These are phyloP conservation scores for Nicotiana sylvestris DNA, from an alignment of 257 asterid genomes.

Conservation along the genomic window DNA sequence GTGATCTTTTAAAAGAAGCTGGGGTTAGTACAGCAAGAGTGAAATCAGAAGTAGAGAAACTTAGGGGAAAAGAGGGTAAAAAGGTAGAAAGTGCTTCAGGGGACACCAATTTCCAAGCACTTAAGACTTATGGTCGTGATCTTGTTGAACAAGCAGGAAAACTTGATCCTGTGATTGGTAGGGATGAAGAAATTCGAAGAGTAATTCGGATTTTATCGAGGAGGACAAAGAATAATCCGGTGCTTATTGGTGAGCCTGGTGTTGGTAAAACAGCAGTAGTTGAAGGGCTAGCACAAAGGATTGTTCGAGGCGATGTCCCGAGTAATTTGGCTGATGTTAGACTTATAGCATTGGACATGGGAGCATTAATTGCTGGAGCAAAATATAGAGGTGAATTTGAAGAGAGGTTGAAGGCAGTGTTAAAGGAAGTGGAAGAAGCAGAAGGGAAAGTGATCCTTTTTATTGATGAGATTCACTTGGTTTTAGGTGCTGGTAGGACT, in stretches of 20 bases:
- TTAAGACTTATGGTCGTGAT: slow-evolving; percentile 66
- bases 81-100: slow-evolving; percentile 74
- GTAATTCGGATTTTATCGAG: slow-evolving; percentile 62
- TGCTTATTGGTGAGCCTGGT: slow-evolving; percentile 70
- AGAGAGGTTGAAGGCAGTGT: slow-evolving; percentile 60
- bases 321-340: slow-evolving; percentile 71
- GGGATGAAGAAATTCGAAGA: slow-evolving; percentile 63
- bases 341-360: slow-evolving; percentile 72
- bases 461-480: slow-evolving; percentile 64
- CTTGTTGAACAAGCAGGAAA: slow-evolving; percentile 71
- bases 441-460: slow-evolving; percentile 66
- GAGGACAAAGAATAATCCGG: slow-evolving; percentile 69
- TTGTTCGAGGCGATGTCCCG: slow-evolving; percentile 54
- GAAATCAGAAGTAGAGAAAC: slow-evolving; percentile 54
- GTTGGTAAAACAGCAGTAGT: slow-evolving; percentile 71
- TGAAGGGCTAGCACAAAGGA: slow-evolving; percentile 74
- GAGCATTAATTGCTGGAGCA: slow-evolving; percentile 66
- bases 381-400: slow-evolving; percentile 79
- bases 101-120: slow-evolving; percentile 51
- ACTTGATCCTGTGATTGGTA: slow-evolving; percentile 69
- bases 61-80: slow-evolving; percentile 55
- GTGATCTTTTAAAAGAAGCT: slow-evolving; percentile 47
- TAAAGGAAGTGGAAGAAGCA: slow-evolving; percentile 74
- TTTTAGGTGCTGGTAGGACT: slow-evolving; percentile 64
- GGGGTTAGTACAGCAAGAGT: slow-evolving; percentile 43